Percentiles rank a stretch among this genome's conserved stretches.
Evolutionary conservation across 2,329 filamentous ascomycete genomes (phyloP).

Genomic region (Zymoseptoria pseudotritici): DNA sequence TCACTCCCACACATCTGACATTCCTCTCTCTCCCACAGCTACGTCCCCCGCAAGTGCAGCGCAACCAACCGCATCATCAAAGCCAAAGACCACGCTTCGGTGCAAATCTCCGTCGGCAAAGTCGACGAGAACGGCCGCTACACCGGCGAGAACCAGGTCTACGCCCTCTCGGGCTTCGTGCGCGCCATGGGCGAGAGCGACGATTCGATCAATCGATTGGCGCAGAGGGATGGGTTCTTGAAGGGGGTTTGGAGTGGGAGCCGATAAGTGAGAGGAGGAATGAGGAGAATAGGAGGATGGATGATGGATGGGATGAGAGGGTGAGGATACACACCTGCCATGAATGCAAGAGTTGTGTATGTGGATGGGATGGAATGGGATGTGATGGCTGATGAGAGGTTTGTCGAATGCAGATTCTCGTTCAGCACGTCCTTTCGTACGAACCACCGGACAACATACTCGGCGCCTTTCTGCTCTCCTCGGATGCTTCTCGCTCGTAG

Average conservation of each 20-base stretch:
- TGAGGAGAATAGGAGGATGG: conserved; percentile 3
- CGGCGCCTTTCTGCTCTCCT: neutral
- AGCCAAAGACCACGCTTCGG: conserved; percentile 98
- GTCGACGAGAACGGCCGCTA: conserved; percentile 98
- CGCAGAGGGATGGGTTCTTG: conserved; percentile 91
- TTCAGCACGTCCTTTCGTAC: neutral
- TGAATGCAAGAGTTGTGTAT: neutral
- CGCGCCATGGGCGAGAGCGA: conserved; percentile 97
- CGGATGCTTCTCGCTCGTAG: neutral
- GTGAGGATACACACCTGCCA: neutral
- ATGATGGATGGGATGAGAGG: neutral
- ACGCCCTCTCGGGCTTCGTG: conserved; percentile 95
- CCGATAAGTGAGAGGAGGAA: conserved; percentile 38
- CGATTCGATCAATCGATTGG: conserved; percentile 89
- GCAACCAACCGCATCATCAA: conserved; percentile 99
- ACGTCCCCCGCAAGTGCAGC: conserved; percentile 98
- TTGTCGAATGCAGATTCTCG: neutral
- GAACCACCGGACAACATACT: too few relatives aligned
- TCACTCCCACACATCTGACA: conserved; percentile 14
- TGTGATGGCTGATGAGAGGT: conserved; percentile 3
- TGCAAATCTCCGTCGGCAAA: conserved; percentile 95
- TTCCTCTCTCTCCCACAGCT: conserved; percentile 51
- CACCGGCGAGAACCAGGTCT: conserved; percentile 94
- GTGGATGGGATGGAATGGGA: neutral
- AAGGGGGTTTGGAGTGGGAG: conserved; percentile 90